Evolutionary conservation across 345 rosid species (phyloP).

Genomic region (Nephelium lappaceum): DNA sequence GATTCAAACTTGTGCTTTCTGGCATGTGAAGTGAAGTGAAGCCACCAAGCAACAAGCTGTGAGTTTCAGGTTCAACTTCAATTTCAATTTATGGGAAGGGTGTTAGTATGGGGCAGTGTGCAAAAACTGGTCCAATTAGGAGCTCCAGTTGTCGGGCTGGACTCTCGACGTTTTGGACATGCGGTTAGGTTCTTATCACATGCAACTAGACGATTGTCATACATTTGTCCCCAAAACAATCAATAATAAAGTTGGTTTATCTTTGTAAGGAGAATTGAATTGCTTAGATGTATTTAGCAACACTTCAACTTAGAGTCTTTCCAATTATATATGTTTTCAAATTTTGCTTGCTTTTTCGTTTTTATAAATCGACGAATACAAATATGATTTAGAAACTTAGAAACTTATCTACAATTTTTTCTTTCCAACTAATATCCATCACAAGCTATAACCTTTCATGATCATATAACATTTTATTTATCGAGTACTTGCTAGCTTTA

Average conservation of each 20-base stretch:
- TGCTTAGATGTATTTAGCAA: too few relatives aligned
- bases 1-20: background rate
- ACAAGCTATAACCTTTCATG: background rate
- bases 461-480: background rate
- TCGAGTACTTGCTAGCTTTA: background rate
- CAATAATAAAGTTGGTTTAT: background rate
- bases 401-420: too few relatives aligned
- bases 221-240: background rate
- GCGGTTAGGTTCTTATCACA: background rate
- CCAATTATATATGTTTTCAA: too few relatives aligned
- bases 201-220: background rate
- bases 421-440: too few relatives aligned
- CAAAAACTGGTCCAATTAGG: background rate
- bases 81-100: too few relatives aligned
- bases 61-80: too few relatives aligned
- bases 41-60: background rate
- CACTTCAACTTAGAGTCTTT: too few relatives aligned
- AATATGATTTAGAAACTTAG: too few relatives aligned
- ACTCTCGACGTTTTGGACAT: background rate
- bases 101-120: too few relatives aligned
- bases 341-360: too few relatives aligned
- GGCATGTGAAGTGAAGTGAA: background rate
- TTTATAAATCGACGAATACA: too few relatives aligned
- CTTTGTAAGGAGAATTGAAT: too few relatives aligned
- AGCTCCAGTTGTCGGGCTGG: background rate